Evolutionary conservation across 2,329 filamentous ascomycete genomes (phyloP), one percentile per base, ranked within the genome.

Genomic region (Phyllosticta paracitricarpa): DNA sequence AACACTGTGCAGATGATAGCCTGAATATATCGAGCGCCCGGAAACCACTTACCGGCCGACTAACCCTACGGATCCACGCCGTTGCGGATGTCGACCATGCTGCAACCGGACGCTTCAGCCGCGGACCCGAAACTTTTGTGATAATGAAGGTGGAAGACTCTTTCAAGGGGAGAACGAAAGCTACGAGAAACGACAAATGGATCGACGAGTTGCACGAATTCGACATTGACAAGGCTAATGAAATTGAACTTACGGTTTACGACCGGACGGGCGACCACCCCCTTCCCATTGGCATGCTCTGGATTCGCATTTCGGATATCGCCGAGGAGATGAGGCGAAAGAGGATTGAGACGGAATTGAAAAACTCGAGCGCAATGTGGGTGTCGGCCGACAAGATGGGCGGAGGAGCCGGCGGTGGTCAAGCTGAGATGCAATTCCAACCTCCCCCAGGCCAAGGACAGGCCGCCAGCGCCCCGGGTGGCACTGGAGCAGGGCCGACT

Each of bases 151-250:
- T 97, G 54, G 94, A 99, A 77, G 94, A 99, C 75, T 85, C 88
- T 59, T 85, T 97, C 64, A 91, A 95, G 68, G 92, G 91, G 51
- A 85, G 91, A 66, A 99, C 94, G 25, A 90, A 86, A 73, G 83
- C 88, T 1, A 91, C 92, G 9, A 83, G 92, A 62, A 96, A 82
- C 64, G 94, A 99, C 75, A 85, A 85, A 69, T 99, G 93, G 93
- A 86, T 91, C 52, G 89, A 91, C 67, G 94, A 99, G 76, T 84
- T 87, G 40, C 94, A 97, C 74, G 91, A 87, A 62, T 87, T 99
- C 64, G 90, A 94, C 65, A 94, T 99, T 61, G 93, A 97, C 76
- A 97, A 97, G 78, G 94, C 94, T 58, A 99, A 99, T 75, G 94
- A 99, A 76, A 91, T 99, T 64, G 94, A 99, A 73, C 84, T 99